These are phyloP conservation scores for Camelina hispida DNA, from an alignment of 345 rosid species.

Conservation along the genomic window DNA sequence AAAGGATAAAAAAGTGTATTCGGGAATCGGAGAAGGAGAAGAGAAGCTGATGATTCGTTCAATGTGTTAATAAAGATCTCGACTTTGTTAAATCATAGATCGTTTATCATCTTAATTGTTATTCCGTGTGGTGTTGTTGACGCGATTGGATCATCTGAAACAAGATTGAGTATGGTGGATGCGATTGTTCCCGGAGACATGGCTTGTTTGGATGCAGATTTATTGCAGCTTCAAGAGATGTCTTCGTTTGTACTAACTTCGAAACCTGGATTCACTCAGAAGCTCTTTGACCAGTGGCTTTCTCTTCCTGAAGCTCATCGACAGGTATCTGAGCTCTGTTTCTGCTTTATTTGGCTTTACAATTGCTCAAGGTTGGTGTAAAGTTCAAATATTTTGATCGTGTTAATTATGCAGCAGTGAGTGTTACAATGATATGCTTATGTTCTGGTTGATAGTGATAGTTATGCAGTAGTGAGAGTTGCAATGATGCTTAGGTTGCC, in stretches of 20 bases:
- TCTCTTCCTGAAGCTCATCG: constrained; percentile 83
- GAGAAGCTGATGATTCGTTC: too few species aligned
- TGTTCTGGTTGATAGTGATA: neutral
- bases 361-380: neutral
- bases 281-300: constrained; percentile 94
- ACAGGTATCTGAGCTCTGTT: constrained; percentile 53
- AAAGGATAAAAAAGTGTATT: too few species aligned
- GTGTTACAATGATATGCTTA: neutral
- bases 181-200: constrained; percentile 55
- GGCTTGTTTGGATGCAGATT: constrained; percentile 75
- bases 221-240: constrained; percentile 83
- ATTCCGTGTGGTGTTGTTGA: constrained; percentile 6
- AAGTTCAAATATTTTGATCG: neutral
- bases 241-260: constrained; percentile 75
- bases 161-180: constrained; percentile 48
- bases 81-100: neutral
- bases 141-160: constrained; percentile 32
- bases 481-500: too few species aligned
- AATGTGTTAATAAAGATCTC: too few species aligned
- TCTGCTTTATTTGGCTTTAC: neutral
- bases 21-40: too few species aligned
- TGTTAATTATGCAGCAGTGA: neutral
- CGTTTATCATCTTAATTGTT: constrained; percentile 21
- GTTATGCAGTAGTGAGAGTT: neutral
- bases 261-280: constrained; percentile 71